These are phyloP conservation scores for Salvia rosmarinus DNA, from an alignment of 257 asterid genomes.

Conservation along the genomic window DNA sequence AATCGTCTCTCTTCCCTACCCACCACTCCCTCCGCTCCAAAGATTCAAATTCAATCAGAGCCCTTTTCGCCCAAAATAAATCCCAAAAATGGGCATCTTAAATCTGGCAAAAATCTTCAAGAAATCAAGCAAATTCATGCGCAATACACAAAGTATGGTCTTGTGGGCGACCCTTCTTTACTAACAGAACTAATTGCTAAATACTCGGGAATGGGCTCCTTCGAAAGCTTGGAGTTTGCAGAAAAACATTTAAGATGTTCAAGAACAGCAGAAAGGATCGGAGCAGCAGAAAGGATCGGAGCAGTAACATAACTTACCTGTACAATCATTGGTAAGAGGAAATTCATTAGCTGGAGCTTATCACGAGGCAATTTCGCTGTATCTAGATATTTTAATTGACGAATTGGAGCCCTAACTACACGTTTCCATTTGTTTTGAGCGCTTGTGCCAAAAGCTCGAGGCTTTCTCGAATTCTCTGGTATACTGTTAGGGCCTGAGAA, in stretches of 20 bases:
- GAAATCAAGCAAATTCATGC: slow-evolving; percentile 56
- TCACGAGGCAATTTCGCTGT: slow-evolving; percentile 40
- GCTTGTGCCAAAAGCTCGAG: slow-evolving; percentile 50
- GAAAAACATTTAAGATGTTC: slow-evolving; percentile 42
- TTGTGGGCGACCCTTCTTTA: slow-evolving; percentile 28
- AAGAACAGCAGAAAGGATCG: slow-evolving; percentile 31
- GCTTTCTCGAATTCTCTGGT: slow-evolving; percentile 50
- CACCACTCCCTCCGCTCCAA: too few relatives aligned
- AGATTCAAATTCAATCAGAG: too few relatives aligned
- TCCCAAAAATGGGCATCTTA: too few relatives aligned
- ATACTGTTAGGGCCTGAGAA: slow-evolving; percentile 44
- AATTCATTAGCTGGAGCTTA: slow-evolving; percentile 40
- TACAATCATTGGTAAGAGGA: slow-evolving; percentile 55
- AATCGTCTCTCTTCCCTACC: too few relatives aligned
- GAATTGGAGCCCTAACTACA: slow-evolving; percentile 46
- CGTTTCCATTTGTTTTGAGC: slow-evolving; percentile 59
- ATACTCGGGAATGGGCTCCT: slow-evolving; percentile 44
- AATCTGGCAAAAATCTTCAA: slow-evolving; percentile 50
- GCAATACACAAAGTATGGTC: slow-evolving; percentile 50
- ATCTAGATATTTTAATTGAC: slow-evolving; percentile 44
- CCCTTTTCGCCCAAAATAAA: too few relatives aligned
- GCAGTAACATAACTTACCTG: slow-evolving; percentile 33
- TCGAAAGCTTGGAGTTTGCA: slow-evolving; percentile 52
- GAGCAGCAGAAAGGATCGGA: too few relatives aligned
- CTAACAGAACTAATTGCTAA: slow-evolving; percentile 46